Evolutionary conservation across 179 eudicot genomes (phyloP).

Genomic region (Silene coronaria): DNA sequence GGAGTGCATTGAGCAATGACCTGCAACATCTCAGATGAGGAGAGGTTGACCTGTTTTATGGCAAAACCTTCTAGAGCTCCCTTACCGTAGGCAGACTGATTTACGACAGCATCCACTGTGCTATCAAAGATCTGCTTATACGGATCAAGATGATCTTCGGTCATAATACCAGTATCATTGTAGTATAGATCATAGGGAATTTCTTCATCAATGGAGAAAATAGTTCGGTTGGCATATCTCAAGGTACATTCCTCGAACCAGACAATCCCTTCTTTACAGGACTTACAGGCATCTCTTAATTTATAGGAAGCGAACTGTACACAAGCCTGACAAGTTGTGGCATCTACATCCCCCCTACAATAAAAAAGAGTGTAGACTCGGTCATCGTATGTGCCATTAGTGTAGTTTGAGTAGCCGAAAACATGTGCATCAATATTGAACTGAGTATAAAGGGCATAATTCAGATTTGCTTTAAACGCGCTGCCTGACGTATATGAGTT

Average conservation of each 20-base stretch:
- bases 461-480: background rate
- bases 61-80: background rate
- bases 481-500: background rate
- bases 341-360: slow-evolving; percentile 5
- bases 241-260: slow-evolving; percentile 13
- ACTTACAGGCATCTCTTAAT: background rate
- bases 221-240: slow-evolving; percentile 4
- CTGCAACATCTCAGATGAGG: background rate
- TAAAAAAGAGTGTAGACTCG: background rate
- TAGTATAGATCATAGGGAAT: background rate
- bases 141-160: slow-evolving; percentile 1
- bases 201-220: background rate
- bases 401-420: background rate
- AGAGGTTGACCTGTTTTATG: background rate
- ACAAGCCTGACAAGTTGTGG: background rate
- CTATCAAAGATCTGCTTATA: background rate
- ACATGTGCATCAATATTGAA: background rate
- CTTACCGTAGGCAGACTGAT: slow-evolving; percentile 1
- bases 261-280: slow-evolving; percentile 7
- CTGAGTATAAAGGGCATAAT: background rate
- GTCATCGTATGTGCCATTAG: background rate
- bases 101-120: slow-evolving; percentile 5
- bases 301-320: background rate
- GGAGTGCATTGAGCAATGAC: slow-evolving; percentile 20
- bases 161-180: background rate